Evolutionary conservation across 1,139 yeast species (phyloP), one percentile per base, ranked within the genome.

Genomic region (Candida sanyaensis): DNA sequence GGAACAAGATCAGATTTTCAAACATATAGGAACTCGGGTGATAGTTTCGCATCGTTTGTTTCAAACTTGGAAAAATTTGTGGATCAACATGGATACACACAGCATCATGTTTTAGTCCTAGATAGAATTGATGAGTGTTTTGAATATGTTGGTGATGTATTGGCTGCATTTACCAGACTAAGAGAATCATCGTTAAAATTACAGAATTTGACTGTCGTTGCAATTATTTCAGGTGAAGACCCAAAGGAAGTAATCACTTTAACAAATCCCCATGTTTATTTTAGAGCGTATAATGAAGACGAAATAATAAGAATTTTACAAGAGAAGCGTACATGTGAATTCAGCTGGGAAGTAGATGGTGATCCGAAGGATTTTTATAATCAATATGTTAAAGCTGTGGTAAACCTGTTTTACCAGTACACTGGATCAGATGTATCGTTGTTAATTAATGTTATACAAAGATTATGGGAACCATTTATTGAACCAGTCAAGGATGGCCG

Each of bases 41-140:
- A 80, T 48, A 77, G 73, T 43, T 74, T 81, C 52, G 68, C 79
- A 30, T 69, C 70, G 9, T 83, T 83, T 51, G 59, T 71, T 23
- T 62, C 70, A 10, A 68, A 74, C 2, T 53, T 83, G 26, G 73
- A 69, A 47, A 68, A 61, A 30, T 75, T 77, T 50, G 60, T 73
- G 21, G 55, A 55, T 7, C 65, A 64, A 5, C 56, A 70, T 0
- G 53, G 56, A 0, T 76, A 73, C 51, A 42, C 53, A 2, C 37
- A 24, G 12, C 71, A 68, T n/a, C 86, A 82, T 55, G 73, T 81
- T 5, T 61, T 84, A 37, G 83, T 84, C 0, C 65, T 84, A n/a
- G 89, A 84, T 55, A 63, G 84, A 9, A 69, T 81, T 31, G 88
- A 84, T 57, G 75, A 74, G 50, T 70, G 84, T 39, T 73, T 75